A percentile compares a stretch with the other conserved stretches of the same genome.
Evolutionary conservation across 495 filamentous ascomycete species (phyloP).

Genomic region (Bryoglossum gracile): DNA sequence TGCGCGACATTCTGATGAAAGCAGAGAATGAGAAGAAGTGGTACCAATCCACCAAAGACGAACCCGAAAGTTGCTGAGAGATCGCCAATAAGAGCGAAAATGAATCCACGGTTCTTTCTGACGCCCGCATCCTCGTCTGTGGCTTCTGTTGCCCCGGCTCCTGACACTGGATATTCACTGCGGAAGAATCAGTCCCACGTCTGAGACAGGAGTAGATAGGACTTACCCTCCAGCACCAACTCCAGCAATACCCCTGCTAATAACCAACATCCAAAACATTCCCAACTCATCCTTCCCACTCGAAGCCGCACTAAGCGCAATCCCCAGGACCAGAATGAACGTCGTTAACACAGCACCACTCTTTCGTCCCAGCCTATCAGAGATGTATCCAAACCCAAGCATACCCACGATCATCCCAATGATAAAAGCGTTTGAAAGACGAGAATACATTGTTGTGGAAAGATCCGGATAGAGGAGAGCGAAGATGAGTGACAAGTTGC

Average conservation of each 20-base stretch:
- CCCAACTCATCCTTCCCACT: conserved; percentile 37
- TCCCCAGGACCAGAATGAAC: conserved; percentile 42
- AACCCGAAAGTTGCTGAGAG: conserved; percentile 41
- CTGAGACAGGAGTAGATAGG: background rate
- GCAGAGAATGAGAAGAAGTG: conserved; percentile 38
- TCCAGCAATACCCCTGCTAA: conserved; percentile 41
- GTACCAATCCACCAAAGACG: conserved; percentile 38
- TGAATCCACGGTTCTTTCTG: conserved; percentile 31
- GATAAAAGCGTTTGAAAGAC: conserved; percentile 40
- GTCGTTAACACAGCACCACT: conserved; percentile 42
- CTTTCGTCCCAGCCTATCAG: conserved; percentile 44
- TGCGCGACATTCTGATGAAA: conserved; percentile 35
- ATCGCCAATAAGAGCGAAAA: conserved; percentile 45
- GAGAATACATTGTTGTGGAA: conserved; percentile 36
- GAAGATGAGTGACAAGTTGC: conserved; percentile 30
- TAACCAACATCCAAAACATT: conserved; percentile 48
- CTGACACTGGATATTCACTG: conserved; percentile 34
- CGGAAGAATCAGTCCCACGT: background rate
- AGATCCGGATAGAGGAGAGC: conserved; percentile 29
- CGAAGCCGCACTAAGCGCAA: conserved; percentile 40
- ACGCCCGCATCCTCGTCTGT: conserved; percentile 36
- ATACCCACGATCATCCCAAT: conserved; percentile 39
- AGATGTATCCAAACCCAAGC: conserved; percentile 40
- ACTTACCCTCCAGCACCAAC: conserved; percentile 36
- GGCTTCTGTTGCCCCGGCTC: conserved; percentile 36